These are phyloP conservation scores for Ganoderma resinaceum DNA, from an alignment of 1,284 basidiomycete species.

Conservation along the genomic window DNA sequence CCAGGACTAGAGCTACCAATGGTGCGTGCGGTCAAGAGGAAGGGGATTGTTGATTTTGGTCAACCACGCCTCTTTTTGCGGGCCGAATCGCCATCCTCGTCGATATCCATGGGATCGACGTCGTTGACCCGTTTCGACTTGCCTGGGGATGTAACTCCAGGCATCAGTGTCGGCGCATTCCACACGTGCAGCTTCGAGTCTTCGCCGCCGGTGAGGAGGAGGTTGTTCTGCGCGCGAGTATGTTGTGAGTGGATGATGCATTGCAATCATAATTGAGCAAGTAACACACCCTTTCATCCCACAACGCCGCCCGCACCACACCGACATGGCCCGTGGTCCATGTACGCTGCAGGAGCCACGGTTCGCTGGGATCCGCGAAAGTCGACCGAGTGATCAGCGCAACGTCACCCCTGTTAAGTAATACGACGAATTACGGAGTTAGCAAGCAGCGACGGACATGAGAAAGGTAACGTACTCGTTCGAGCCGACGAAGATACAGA, in stretches of 20 bases:
- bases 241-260: neutral
- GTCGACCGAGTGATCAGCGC: conserved; percentile 40
- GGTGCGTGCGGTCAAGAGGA: neutral
- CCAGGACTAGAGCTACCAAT: neutral
- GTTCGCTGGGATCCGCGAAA: conserved; percentile 33
- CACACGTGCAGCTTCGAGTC: conserved; percentile 45
- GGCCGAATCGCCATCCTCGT: conserved; percentile 31
- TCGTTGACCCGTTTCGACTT: conserved; percentile 31
- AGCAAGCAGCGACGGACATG: neutral
- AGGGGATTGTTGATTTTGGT: neutral
- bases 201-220: conserved; percentile 48
- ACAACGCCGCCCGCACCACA: conserved; percentile 43
- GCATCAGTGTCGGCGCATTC: conserved; percentile 33
- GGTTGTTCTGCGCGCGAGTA: conserved; percentile 38
- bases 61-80: conserved; percentile 37
- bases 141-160: conserved; percentile 5
- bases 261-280: neutral
- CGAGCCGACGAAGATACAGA: conserved; percentile 46
- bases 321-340: conserved; percentile 44
- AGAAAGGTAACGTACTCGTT: conserved; percentile 41
- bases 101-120: conserved; percentile 39
- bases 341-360: conserved; percentile 41
- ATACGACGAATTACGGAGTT: neutral
- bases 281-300: conserved; percentile 43
- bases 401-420: conserved; percentile 41